Base-by-base conservation (phyloP, 169 alveolate genomes). In the Babesia ovis region DNA sequence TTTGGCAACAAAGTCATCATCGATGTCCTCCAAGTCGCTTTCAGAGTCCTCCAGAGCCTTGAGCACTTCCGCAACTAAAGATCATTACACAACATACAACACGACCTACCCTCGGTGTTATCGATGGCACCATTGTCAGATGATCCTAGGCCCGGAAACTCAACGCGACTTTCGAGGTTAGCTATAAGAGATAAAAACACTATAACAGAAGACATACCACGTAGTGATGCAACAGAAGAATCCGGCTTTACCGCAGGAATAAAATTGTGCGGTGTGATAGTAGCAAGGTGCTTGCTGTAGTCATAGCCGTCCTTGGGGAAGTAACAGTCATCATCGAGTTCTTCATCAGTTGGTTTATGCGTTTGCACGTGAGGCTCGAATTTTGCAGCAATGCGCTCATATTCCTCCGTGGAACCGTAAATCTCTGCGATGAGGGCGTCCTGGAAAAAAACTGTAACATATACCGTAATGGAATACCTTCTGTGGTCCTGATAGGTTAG, bases 221-320 rank as follows among this genome's bases (percentile, higher is more conserved):
- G 18, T 6, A 6, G 34, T 37, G 45, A 22, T 41, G 50, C 9
- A 2, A 1, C 56, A 14, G 45, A 35, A n/a, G 22, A 8, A 2
- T 59, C 56, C 18, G 16, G 45, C 16, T 29, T 32, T 1, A 42
- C 59, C 31, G 74, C 62, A 45, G 85, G 89, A 34, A 84, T 80
- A 66, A 89, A 89, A 68, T 89, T 72, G n/a, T 68, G 58, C 29
- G 76, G 76, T 41, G 80, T 89, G 48, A 84, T 81, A 4, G 86
- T 76, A 42, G 85, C 88, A 60, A 89, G 64, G 68, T 89, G 93
- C 41, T 89, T 91, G 61, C 82, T 85, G 64, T 89, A 89, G 53
- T 89, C 91, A 69, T 89, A 89, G 5, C 91, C 93, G 57, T 89
- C 93, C 71, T 81, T 70, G 37, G 93, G 93, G 68, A 89, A 89